These are phyloP conservation scores for Solanum hybrid DNA, from an alignment of 305 asterid genomes.

Conservation along the genomic window DNA sequence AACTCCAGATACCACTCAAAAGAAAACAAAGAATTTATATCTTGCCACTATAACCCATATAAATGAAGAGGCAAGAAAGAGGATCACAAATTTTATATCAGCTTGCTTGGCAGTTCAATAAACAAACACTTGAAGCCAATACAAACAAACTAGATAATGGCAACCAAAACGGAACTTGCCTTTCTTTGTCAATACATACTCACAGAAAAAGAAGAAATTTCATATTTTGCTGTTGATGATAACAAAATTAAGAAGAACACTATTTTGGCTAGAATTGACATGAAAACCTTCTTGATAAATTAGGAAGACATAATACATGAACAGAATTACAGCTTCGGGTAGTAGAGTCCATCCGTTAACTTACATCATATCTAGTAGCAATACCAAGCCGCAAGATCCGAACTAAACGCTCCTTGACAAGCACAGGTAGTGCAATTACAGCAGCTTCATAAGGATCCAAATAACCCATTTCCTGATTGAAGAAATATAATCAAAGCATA, in stretches of 20 bases:
- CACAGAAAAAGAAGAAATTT: not conserved
- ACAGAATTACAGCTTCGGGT: not conserved
- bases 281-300: not conserved
- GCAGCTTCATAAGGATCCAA: constrained; percentile 81
- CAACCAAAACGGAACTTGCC: not conserved
- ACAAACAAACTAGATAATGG: not conserved
- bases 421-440: constrained; percentile 59
- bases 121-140: not conserved
- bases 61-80: not conserved
- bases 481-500: not conserved
- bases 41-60: not conserved
- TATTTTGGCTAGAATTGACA: not conserved
- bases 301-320: not conserved
- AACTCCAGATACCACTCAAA: not conserved
- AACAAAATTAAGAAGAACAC: not conserved
- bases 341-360: constrained; percentile 18
- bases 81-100: not conserved
- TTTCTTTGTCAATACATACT: not conserved
- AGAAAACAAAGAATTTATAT: not conserved
- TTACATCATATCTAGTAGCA: constrained; percentile 82
- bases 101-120: not conserved
- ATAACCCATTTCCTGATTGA: constrained; percentile 35
- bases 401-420: constrained; percentile 80
- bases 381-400: constrained; percentile 79
- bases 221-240: not conserved